Evolutionary conservation across 169 alveolate species (phyloP).

Genomic region (Babesia ovata): DNA sequence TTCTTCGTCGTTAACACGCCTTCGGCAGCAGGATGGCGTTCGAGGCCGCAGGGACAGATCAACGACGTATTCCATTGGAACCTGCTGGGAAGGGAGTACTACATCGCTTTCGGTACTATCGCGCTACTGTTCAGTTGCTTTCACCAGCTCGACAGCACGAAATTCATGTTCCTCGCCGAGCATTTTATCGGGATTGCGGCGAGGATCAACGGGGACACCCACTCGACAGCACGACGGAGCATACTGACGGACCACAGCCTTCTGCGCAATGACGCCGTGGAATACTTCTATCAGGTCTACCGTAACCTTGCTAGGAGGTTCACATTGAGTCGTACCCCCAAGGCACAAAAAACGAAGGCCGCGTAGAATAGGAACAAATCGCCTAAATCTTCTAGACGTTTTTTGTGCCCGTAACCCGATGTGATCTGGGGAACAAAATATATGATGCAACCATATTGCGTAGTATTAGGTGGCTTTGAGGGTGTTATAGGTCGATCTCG

Average conservation of each 20-base stretch:
- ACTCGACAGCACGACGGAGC: conserved; percentile 20
- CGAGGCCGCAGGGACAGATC: neutral
- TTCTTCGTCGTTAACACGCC: conserved; percentile 9
- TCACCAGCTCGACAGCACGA: conserved; percentile 29
- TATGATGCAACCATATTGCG: no score
- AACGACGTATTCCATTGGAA: conserved; percentile 40
- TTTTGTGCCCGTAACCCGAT: no score
- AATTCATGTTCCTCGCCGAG: conserved; percentile 49
- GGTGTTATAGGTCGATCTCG: no score
- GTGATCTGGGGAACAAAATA: no score
- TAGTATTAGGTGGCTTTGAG: no score
- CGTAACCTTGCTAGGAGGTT: conserved; percentile 10
- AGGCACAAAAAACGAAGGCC: no score
- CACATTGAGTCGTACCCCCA: neutral
- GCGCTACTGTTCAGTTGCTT: conserved; percentile 30
- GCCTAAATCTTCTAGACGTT: no score
- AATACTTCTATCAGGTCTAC: conserved; percentile 39
- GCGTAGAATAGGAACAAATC: no score
- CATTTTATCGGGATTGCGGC: conserved; percentile 37
- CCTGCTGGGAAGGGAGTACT: conserved; percentile 32
- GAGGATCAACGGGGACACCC: conserved; percentile 13
- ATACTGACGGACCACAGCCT: conserved; percentile 33
- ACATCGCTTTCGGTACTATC: conserved; percentile 20
- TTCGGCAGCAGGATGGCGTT: neutral
- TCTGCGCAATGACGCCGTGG: conserved; percentile 27